Base-by-base conservation (phyloP, 164 flowering plant species). In the Euptelea pleiosperma region DNA sequence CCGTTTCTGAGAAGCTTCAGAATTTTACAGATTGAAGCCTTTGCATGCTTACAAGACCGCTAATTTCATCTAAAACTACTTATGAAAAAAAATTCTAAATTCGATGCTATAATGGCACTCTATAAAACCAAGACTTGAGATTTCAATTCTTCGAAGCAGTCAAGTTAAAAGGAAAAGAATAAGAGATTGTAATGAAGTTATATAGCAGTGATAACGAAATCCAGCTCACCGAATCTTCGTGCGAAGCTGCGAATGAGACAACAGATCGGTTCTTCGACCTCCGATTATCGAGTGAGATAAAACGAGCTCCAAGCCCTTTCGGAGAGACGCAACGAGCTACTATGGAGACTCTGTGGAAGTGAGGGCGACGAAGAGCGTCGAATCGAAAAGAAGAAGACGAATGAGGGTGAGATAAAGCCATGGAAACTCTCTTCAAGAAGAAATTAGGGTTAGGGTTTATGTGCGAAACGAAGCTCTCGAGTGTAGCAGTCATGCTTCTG, bases 191-290 rank as follows among this genome's bases (percentile, higher is more conserved):
- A n/a, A n/a, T n/a, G n/a, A n/a, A n/a, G n/a, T n/a, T n/a, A n/a
- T n/a, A n/a, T n/a, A n/a, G n/a, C n/a, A n/a, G n/a, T n/a, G n/a
- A n/a, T n/a, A n/a, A n/a, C n/a, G n/a, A n/a, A 34, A 30, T 11
- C 9, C 18, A 34, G 46, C 85, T 67, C 19, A 85, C 91, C 64
- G 84, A 76, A 3, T 82, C 84, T 44, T 85, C 84, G 11, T 73
- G 79, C 3, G 87, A 76, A 52, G 86, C 84, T 6, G 86, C 76
- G 15, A 64, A 74, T 0, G 81, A 64, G 28, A 70, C 66, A 33
- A 69, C 1, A 9, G 70, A 51, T 2, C 59, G 73, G 5, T 53
- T 62, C 42, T 19, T 48, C 18, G 67, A 66, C n/a, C 35, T 22
- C 35, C 55, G 61, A 22, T 54, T 56, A 39, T 40, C 28, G 18